A percentile compares a stretch with the other conserved stretches of the same genome.
phyloP scores from a whole-genome alignment of 2,329 filamentous ascomycete genomes.

The Parastagonospora nodorum region DNA sequence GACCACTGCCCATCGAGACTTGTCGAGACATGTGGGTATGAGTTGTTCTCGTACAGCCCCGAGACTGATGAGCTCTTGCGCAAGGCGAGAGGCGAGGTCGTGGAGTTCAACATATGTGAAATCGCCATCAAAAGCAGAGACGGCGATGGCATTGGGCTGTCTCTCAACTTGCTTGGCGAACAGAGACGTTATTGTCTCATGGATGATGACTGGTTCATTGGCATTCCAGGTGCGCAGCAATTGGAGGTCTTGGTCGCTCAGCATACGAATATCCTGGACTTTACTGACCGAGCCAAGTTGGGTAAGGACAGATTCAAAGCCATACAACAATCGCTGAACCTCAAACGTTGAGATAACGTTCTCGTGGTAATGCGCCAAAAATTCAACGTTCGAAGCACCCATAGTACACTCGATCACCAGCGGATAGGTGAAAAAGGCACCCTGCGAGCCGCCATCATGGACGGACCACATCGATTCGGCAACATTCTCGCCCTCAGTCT shows the following conservation, averaged over 20 bases:
- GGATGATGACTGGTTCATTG: conserved; percentile 21
- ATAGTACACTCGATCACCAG: conserved; percentile 39
- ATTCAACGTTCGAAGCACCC: conserved; percentile 19
- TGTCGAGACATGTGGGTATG: conserved; percentile 44
- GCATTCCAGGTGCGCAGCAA: conserved; percentile 32
- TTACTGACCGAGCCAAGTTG: conserved; percentile 30
- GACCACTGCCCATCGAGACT: conserved; percentile 45
- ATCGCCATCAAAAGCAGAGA: conserved; percentile 37
- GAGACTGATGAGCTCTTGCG: conserved; percentile 33
- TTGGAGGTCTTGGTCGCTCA: conserved; percentile 34
- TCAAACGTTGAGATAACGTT: conserved; percentile 35
- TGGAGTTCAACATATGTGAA: conserved; percentile 35
- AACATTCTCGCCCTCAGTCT: conserved; percentile 40
- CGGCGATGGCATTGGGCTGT: conserved; percentile 26
- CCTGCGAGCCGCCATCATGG: conserved; percentile 31
- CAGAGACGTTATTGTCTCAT: conserved; percentile 32
- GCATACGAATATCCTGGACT: conserved; percentile 28
- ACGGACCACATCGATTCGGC: conserved; percentile 34
- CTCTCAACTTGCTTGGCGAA: conserved; percentile 26
- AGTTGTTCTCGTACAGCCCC: conserved; percentile 41
- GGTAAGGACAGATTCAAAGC: conserved; percentile 33
- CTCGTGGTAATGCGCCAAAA: conserved; percentile 35
- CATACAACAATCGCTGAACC: conserved; percentile 34
- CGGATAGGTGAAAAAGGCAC: conserved; percentile 42
- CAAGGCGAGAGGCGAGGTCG: conserved; percentile 28